Percentiles rank a stretch among this genome's conserved stretches.
phyloP scores from a whole-genome alignment of 805 yeast species.

The Monosporozyma servazzii region DNA sequence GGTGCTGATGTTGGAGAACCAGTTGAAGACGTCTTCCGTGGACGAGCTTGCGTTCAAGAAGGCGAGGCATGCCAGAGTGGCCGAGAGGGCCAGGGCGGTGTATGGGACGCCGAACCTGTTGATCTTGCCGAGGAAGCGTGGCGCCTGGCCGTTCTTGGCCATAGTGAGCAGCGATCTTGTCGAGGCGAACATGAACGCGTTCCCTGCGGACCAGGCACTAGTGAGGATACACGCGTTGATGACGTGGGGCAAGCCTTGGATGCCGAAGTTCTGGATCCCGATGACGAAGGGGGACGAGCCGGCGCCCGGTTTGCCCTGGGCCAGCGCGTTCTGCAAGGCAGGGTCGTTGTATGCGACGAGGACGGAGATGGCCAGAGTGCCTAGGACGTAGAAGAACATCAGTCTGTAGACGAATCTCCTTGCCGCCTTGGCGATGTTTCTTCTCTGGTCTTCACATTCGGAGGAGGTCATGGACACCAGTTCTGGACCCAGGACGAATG shows the following conservation, averaged over 20 bases:
- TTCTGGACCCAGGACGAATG: conserved; percentile 58
- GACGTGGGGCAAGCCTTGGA: conserved; percentile 49
- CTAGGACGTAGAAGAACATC: conserved; percentile 48
- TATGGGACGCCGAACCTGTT: conserved; percentile 50
- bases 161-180: conserved; percentile 39
- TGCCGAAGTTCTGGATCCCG: conserved; percentile 55
- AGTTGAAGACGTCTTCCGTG: conserved; percentile 46
- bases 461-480: conserved; percentile 48
- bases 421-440: conserved; percentile 54
- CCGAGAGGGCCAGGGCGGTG: conserved; percentile 21
- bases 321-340: conserved; percentile 38
- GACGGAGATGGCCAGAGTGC: conserved; percentile 50
- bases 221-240: conserved; percentile 53
- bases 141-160: conserved; percentile 44
- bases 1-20: conserved; percentile 59
- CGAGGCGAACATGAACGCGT: conserved; percentile 46
- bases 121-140: conserved; percentile 38
- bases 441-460: conserved; percentile 52
- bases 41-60: conserved; percentile 47
- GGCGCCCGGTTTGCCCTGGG: conserved; percentile 46
- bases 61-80: conserved; percentile 36
- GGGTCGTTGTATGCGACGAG: conserved; percentile 48
- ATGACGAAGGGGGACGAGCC: conserved; percentile 60
- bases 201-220: conserved; percentile 44
- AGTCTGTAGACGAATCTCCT: conserved; percentile 52